phyloP scores from a whole-genome alignment of 805 yeast species.

The Saturnispora gosingensis region DNA sequence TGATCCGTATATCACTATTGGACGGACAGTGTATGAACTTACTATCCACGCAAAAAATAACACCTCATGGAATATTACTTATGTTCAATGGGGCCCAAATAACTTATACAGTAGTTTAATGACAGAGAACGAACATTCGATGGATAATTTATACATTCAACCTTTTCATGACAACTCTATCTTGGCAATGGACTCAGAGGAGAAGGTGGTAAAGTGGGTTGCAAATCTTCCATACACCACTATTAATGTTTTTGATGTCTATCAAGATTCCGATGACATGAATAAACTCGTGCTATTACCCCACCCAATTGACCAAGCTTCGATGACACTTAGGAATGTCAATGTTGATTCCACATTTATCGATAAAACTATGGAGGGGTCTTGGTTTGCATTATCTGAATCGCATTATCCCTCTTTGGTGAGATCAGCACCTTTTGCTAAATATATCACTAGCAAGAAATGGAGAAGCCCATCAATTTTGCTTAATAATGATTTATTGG shows the following conservation, averaged over 20 bases:
- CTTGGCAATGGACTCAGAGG: constrained; percentile 59
- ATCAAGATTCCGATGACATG: constrained; percentile 21
- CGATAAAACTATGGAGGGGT: constrained; percentile 50
- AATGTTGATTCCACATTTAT: constrained; percentile 45
- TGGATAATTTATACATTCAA: constrained; percentile 69
- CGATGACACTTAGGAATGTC: background rate
- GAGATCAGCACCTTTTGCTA: constrained; percentile 66
- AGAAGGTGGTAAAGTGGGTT: constrained; percentile 75
- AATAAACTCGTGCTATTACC: constrained; percentile 47
- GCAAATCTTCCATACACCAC: constrained; percentile 62
- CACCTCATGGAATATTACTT: constrained; percentile 76
- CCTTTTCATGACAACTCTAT: constrained; percentile 78
- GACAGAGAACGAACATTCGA: constrained; percentile 42
- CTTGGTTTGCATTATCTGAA: constrained; percentile 85
- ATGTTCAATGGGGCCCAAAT: constrained; percentile 88
- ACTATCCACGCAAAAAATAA: constrained; percentile 67
- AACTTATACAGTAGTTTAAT: constrained; percentile 54
- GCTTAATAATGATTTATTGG: constrained; percentile 30
- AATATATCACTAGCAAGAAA: constrained; percentile 40
- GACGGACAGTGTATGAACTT: constrained; percentile 64
- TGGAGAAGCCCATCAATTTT: constrained; percentile 35
- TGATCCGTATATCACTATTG: constrained; percentile 42
- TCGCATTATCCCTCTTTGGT: constrained; percentile 72
- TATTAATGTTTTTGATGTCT: constrained; percentile 73
- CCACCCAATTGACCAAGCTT: constrained; percentile 44